phyloP scores from a whole-genome alignment of 768 basidiomycete species.

The Termitomyces sp. region DNA sequence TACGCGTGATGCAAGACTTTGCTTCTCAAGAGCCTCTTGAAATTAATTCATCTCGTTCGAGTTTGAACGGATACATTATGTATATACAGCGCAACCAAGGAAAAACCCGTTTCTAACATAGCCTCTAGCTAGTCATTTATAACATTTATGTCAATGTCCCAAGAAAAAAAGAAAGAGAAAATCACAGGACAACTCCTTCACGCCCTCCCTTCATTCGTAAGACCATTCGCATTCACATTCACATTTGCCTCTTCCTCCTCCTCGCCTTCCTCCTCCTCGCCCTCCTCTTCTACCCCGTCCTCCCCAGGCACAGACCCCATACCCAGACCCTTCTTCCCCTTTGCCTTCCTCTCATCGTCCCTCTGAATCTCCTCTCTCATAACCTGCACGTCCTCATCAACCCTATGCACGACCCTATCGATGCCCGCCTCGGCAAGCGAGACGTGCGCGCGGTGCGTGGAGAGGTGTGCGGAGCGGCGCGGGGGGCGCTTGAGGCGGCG shows the following conservation, averaged over 20 bases:
- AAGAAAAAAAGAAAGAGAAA: too few species aligned
- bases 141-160: too few species aligned
- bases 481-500: slow-evolving; percentile 87
- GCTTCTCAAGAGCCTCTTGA: too few species aligned
- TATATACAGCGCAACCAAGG: too few species aligned
- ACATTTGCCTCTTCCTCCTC: slow-evolving; percentile 18
- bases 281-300: slow-evolving; percentile 11
- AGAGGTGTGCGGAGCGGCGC: slow-evolving; percentile 72
- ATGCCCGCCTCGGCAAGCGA: slow-evolving; percentile 85
- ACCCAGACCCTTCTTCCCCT: slow-evolving; percentile 24
- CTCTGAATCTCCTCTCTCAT: slow-evolving; percentile 75
- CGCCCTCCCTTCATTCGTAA: not conserved
- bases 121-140: too few species aligned
- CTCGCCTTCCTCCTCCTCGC: slow-evolving; percentile 21
- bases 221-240: not conserved
- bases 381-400: slow-evolving; percentile 79
- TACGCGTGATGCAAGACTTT: too few species aligned
- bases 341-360: slow-evolving; percentile 48
- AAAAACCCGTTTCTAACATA: too few species aligned
- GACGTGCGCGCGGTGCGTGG: slow-evolving; percentile 76
- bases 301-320: slow-evolving; percentile 1
- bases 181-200: too few species aligned
- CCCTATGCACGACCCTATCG: slow-evolving; percentile 81
- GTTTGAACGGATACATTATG: too few species aligned
- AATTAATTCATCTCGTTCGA: too few species aligned